Conservation (phyloP, 2,329 filamentous ascomycete genomes). For the Sarocladiaceae sp. region DNA sequence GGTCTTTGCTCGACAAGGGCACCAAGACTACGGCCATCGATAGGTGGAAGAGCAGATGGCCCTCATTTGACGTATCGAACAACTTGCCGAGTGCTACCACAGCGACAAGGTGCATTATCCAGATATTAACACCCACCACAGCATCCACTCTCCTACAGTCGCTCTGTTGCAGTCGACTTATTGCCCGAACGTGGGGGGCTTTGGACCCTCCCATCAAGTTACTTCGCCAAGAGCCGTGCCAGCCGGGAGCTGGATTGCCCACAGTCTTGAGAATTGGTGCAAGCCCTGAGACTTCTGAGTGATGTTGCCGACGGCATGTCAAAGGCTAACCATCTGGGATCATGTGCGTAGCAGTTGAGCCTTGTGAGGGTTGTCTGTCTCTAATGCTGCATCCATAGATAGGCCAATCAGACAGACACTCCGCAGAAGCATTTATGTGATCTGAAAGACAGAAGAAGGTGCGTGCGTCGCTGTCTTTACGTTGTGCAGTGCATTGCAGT, state of each 20-base stretch:
- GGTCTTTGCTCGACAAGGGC: no score
- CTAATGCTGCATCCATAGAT: neutral
- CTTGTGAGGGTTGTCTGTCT: neutral
- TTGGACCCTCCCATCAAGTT: neutral
- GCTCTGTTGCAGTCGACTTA: neutral
- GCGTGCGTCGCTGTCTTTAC: neutral
- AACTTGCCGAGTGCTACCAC: conserved; percentile 6
- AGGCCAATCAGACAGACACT: neutral
- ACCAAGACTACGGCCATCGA: neutral
- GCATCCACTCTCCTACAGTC: neutral
- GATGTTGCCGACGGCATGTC: neutral
- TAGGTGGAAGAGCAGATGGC: neutral
- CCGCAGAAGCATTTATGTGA: neutral
- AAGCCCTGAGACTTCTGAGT: neutral
- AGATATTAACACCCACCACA: neutral
- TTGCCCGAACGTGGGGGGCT: conserved; percentile 6
- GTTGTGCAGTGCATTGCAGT: no score
- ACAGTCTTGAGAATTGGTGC: neutral
- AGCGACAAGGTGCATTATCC: conserved; percentile 7
- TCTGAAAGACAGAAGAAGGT: neutral
- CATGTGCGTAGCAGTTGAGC: neutral
- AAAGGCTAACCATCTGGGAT: neutral
- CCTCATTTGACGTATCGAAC: neutral
- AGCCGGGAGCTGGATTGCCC: neutral
- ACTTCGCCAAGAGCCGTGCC: neutral